These are phyloP conservation scores for Penicillium coprophilum DNA, from an alignment of 495 filamentous ascomycete genomes.

Conservation along the genomic window DNA sequence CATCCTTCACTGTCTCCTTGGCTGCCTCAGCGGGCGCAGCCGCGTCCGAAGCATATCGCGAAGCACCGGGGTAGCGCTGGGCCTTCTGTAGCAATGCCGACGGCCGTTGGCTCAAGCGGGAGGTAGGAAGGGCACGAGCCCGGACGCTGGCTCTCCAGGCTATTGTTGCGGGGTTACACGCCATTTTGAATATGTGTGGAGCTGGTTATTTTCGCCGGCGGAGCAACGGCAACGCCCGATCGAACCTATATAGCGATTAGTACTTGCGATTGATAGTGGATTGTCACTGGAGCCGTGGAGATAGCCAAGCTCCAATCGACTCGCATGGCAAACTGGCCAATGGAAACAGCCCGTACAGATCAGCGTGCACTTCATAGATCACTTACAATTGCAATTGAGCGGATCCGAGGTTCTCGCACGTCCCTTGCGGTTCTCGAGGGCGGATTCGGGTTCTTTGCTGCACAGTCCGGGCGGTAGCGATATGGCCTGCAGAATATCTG, in stretches of 20 bases:
- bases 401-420: constrained; percentile 10
- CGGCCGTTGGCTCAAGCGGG: constrained; percentile 29
- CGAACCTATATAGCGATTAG: constrained; percentile 19
- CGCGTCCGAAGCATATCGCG: constrained; percentile 37
- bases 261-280: constrained; percentile 12
- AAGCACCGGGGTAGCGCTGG: constrained; percentile 16
- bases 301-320: not conserved
- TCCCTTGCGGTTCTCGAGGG: constrained; percentile 11
- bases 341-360: not conserved
- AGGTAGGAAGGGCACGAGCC: constrained; percentile 30
- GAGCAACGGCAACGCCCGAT: constrained; percentile 21
- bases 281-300: not conserved
- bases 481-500: not conserved
- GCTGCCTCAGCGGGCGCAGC: constrained; percentile 15
- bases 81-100: constrained; percentile 18
- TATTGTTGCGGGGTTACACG: constrained; percentile 26
- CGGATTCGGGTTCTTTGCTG: constrained; percentile 13
- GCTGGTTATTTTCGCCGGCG: constrained; percentile 24
- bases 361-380: not conserved
- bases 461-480: constrained; percentile 6
- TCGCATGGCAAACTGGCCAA: not conserved
- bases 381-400: constrained; percentile 16
- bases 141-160: constrained; percentile 33
- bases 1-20: constrained; percentile 13
- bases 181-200: constrained; percentile 23